Conservation (phyloP, 305 asterid species). For the Galium porrigens region DNA sequence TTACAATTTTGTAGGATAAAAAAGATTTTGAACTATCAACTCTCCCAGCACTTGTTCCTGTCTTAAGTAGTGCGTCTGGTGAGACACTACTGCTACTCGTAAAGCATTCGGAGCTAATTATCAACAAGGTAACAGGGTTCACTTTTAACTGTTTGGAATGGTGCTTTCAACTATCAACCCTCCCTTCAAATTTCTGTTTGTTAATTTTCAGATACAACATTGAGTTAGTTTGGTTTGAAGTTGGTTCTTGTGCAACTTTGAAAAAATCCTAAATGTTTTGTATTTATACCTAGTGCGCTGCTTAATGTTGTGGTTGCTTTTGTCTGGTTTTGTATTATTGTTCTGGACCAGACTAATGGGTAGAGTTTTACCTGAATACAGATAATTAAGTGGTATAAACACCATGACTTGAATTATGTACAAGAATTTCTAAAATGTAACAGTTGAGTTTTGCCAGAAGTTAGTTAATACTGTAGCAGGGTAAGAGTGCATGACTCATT, state of each 20-base stretch:
- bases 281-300: not conserved
- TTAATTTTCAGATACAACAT: not conserved
- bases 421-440: not conserved
- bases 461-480: not conserved
- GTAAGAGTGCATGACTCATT: not conserved
- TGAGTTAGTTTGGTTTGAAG: not conserved
- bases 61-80: constrained; percentile 70
- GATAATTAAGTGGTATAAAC: not conserved
- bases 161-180: not conserved
- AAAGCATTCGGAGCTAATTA: constrained; percentile 87
- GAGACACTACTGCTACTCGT: constrained; percentile 83
- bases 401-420: not conserved
- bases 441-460: not conserved
- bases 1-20: constrained; percentile 54
- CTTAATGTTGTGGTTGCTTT: not conserved
- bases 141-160: constrained; percentile 10
- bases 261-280: not conserved
- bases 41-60: constrained; percentile 97
- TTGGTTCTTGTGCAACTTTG: not conserved
- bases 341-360: not conserved
- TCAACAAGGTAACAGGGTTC: constrained; percentile 52
- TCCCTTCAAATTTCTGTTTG: not conserved
- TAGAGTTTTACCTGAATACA: not conserved
- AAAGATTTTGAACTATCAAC: constrained; percentile 85
- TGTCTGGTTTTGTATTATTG: not conserved